Base-by-base conservation (phyloP, 169 alveolate genomes). In the Plasmodium inui region DNA sequence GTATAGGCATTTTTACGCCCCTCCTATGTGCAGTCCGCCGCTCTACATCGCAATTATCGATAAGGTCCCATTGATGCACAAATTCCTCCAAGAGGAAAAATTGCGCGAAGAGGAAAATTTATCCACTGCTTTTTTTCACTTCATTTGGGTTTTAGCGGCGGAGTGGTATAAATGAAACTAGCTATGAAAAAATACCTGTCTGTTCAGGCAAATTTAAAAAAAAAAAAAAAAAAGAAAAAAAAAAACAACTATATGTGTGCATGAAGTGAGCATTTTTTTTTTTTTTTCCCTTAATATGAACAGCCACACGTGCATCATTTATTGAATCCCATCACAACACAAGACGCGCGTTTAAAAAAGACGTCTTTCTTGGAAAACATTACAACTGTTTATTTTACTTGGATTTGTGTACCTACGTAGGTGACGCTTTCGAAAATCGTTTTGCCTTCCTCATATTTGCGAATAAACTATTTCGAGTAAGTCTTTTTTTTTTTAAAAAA, bases 291-390 rank as follows among this genome's bases (percentile, higher is more conserved):
- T 28, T 67, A 19, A 26, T 26, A n/a, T 67, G 76, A 67, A 26
- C 37, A 67, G 37, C 37, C 76, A 67, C 41, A 67, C 37, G 28
- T 67, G n/a, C n/a, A 26, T 67, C 19, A 67, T 67, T 26, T 67
- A 67, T 67, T 67, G 30, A 67, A 67, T 12, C 76, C 76, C 76
- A 67, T 67, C 37, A 67, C 76, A 67, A 67, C 37, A 67, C 76
- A 67, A 67, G n/a, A 67, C n/a, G 37, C 76, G n/a, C 37, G 32
- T n/a, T 67, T 28, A 67, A 67, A 67, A 67, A 67, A 28, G 14
- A 26, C n/a, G 37, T 67, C 76, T 67, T 67, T 67, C n/a, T 28
- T 28, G 76, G 37, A 41, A 67, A 67, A 67, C 76, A 67, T 67
- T 28, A 67, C 41, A 67, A 67, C 37, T 67, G 76, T 67, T 22